Base-by-base conservation (phyloP, 2,329 filamentous ascomycete species). In the Calonectria pseudoturangicola region DNA sequence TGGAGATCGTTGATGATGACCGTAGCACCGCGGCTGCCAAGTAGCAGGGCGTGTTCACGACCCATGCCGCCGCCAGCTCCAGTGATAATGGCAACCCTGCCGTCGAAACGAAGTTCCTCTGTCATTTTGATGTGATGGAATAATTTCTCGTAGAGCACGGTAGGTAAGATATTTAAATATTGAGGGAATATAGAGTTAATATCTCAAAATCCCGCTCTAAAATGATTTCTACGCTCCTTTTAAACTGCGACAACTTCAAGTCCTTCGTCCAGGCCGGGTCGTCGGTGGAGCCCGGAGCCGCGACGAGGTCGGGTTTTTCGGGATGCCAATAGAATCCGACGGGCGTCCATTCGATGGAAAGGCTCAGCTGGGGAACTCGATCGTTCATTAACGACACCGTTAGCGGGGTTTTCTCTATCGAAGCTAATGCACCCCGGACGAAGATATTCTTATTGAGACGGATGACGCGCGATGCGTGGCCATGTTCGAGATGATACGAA, bases 81-180 rank as follows among this genome's bases (percentile, higher is more conserved):
- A 36, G 54, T 60, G 54, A 60, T 28, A 18, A 60, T 60, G 54
- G 54, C 54, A 2, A 60, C 54, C 21, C 41, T 60, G 54, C 54
- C 54, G 36, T 60, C 54, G 36, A 60, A 60, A 16, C 54, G 54
- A 60, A 60, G 54, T 9, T 60, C 12, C 21, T 60, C 5, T 13
- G 33, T 13, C 54, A 60, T 60, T 43, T 33, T 41, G 4, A 21
- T 58, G 2, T 39, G 33, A 9, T 16, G 21, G 3, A 7, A 18
- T 9, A 4, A 16, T 12, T 12, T 16, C 21, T 43, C 12, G n/a
- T 39, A 21, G 2, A 27, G n/a, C 3, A n/a, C 8, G 30, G 30
- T 4, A 30, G 30, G 8, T 30, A 4, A 9, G 27, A 41, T 36
- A 56, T 56, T 18, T n/a, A n/a, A n/a, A n/a, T n/a, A n/a, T n/a